A percentile compares a stretch with the other conserved stretches of the same genome.
Evolutionary conservation across 164 flowering plant genomes (phyloP).

Genomic region (Magnolia officinalis): DNA sequence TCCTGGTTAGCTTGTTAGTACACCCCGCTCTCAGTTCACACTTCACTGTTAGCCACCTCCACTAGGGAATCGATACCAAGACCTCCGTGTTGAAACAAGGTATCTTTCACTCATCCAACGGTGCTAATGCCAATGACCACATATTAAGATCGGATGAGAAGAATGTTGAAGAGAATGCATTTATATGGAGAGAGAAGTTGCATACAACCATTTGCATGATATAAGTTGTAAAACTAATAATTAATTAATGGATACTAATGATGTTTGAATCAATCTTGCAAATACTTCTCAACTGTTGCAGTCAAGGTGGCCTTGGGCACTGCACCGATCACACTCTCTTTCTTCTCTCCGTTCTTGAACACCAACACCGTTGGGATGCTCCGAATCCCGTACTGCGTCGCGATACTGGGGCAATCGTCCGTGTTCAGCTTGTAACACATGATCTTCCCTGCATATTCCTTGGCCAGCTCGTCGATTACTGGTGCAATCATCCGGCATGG

Average conservation of each 20-base stretch:
- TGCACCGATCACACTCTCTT: slow-evolving; percentile 71
- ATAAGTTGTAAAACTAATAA: no score
- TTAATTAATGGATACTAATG: no score
- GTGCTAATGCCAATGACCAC: background rate
- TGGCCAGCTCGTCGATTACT: slow-evolving; percentile 62
- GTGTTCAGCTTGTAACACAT: slow-evolving; percentile 71
- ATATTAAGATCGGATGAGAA: background rate
- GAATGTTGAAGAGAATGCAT: background rate
- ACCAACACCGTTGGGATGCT: slow-evolving; percentile 78
- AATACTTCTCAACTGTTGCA: slow-evolving; percentile 59
- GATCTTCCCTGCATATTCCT: slow-evolving; percentile 60
- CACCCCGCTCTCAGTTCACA: no score
- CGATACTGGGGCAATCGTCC: slow-evolving; percentile 58
- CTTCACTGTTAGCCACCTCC: no score
- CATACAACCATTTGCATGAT: background rate
- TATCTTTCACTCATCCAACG: no score
- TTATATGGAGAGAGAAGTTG: background rate
- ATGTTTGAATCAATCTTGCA: slow-evolving; percentile 15
- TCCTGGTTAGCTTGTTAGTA: no score
- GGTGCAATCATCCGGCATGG: slow-evolving; percentile 81
- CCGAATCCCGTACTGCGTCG: slow-evolving; percentile 57
- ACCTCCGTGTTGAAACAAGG: no score
- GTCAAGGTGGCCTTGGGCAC: slow-evolving; percentile 66
- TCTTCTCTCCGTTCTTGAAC: slow-evolving; percentile 84
- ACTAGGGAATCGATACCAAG: no score